Base-by-base conservation (phyloP, 768 basidiomycete species). In the Suillus decipiens region DNA sequence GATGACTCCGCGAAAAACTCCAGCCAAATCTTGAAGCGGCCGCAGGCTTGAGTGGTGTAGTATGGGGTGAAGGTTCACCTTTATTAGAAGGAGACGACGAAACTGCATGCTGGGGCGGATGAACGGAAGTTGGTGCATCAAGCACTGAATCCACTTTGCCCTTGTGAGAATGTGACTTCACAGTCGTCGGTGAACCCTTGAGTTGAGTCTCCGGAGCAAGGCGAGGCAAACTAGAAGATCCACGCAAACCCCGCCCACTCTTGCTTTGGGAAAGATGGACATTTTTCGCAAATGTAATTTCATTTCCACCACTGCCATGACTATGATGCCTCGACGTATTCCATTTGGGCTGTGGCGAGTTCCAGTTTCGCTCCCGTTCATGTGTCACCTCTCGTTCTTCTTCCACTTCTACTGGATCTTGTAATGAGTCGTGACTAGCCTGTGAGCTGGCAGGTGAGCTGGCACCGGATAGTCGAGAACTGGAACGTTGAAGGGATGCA, bases 351-450 rank as follows among this genome's bases (percentile, higher is more conserved):
- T 79, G 82, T n/a, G 84, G 86, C 9, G 87, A 82, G 71, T 88
- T 86, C 89, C 88, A 89, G 68, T 89, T 89, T 55, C 86, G 79
- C 73, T 89, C 88, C 55, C 87, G 81, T 66, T 83, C 81, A 43
- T 84, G 82, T n/a, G 68, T 63, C 5, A 75, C 62, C 66, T 79
- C 82, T n/a, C 72, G 66, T 63, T 10, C 31, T 51, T 70, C 62
- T 59, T 74, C 65, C 48, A 72, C 74, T 59, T 70, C 60, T 24
- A 71, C 70, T 24, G 15, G 76, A 71, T 77, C 77, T 31, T 75
- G 66, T 37, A 71, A 66, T 24, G 74, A 75, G 45, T 70, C 76
- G 15, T 72, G 77, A 36, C 66, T 69, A 15, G 70, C 69, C 9
- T 75, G 61, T 24, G 80, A 82, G 22, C 71, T 66, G 15, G 72